These are phyloP conservation scores for Saccharomyces hybrid DNA, from an alignment of 1,139 yeast genomes.

Conservation along the genomic window DNA sequence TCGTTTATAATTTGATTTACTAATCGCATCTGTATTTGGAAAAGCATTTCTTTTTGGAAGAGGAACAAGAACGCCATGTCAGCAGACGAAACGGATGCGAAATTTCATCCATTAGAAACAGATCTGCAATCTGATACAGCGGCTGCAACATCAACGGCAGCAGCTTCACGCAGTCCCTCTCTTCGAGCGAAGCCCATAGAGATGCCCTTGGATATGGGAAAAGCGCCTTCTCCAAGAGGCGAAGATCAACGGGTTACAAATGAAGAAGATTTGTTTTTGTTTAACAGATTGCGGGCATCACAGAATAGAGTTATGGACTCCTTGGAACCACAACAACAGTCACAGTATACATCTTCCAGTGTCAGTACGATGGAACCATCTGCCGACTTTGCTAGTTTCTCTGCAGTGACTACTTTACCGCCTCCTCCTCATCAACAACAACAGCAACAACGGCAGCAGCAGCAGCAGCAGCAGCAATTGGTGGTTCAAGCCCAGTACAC, in stretches of 20 bases:
- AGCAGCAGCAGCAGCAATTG: background rate
- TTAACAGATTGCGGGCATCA: background rate
- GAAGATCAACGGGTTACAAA: background rate
- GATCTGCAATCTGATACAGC: background rate
- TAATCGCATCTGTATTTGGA: background rate
- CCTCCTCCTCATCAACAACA: background rate
- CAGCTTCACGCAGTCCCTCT: background rate
- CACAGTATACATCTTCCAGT: background rate
- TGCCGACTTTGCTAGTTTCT: background rate
- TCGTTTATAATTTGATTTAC: background rate
- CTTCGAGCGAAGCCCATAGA: background rate
- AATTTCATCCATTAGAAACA: background rate
- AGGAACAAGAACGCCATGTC: background rate
- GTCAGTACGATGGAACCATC: background rate
- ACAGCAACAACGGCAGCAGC: background rate
- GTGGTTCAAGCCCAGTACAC: background rate
- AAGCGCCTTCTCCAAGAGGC: background rate
- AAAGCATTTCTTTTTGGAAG: background rate
- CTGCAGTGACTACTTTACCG: background rate
- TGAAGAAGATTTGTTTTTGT: background rate
- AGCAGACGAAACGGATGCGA: constrained; percentile 1
- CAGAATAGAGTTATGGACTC: background rate
- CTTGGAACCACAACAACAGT: background rate
- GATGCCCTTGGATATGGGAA: background rate
- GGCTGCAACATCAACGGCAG: background rate